Base-by-base conservation (phyloP, 257 asterid genomes). In the Plantago elongata region DNA sequence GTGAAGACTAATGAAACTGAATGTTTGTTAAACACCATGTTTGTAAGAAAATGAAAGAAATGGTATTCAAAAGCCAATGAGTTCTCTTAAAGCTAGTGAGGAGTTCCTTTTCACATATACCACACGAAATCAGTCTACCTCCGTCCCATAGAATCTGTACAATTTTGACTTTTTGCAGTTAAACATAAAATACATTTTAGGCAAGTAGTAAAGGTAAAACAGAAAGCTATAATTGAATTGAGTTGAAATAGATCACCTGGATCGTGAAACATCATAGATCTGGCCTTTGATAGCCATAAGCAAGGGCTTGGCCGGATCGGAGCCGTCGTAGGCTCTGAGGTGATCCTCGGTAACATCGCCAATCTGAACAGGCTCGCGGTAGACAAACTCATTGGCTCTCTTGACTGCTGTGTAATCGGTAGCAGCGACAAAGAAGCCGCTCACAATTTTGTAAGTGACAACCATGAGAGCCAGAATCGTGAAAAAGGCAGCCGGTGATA, bases 251-350 rank as follows among this genome's bases (percentile, higher is more conserved):
- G 4, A 90, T n/a, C n/a, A n/a, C 96, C 95, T 83, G 38, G 97
- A 92, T 50, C 89, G 90, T 16, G 98, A 88, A 34, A 92, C 97
- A 38, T 88, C 95, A 30, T 86, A 92, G 84, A 92, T 89, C 79
- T 88, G 90, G 45, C 90, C 95, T 73, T 82, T 92, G 67, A 88
- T 86, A 17, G 97, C 92, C 89, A 92, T 89, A 71, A 92, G 87
- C 64, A 92, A 74, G 49, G 98, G 97, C 74, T 83, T 86, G 46
- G 62, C 29, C 9, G 90, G 81, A 54, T 92, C 98, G 61, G 89
- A 75, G 51, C 98, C 98, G 49, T 86, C 93, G 49, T 79, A 92
- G 1, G 87, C 90, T 59, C 78, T 71, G 55, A 92, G 65, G 42
- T 86, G 90, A 18, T 78, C 97, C 69, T 79, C 95, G 11, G 93